Evolutionary conservation across 2,329 filamentous ascomycete species (phyloP), one percentile per base, ranked within the genome.

Genomic region (Plectosphaerella sp.): DNA sequence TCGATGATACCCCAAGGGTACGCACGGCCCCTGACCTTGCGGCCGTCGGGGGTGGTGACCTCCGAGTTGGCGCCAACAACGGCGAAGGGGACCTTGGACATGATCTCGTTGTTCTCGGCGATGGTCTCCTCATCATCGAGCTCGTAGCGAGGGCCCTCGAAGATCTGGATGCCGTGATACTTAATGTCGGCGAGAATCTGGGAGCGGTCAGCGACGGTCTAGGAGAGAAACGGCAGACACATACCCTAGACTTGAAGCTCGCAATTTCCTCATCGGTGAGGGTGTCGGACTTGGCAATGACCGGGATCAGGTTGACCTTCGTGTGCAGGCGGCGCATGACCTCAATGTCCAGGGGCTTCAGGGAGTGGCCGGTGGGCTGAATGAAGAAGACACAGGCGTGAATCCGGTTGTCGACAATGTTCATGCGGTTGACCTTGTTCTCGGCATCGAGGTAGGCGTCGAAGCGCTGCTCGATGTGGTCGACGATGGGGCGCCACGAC

Each of bases 371-470:
- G 33, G 94, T 99, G 61, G 94, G 94, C 78, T 99, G 93, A 65
- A 99, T 97, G 80, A 99, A 99, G 84, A 97, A 99, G 58, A 99
- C 94, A 66, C 95, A 97, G 52, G 94, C 94, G 67, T 99, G 94
- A 58, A 99, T 95, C 64, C 94, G 89, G 82, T 97, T 99, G 78
- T 99, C 94, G 58, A 99, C 88, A 72, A 97, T 97, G 83, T 99
- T 99, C 87, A 97, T 96, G 66, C 94, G 91, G 82, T 99, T 99
- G 72, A 99, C 91, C 84, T 97, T 99, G 86, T 99, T 99, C 83
- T 99, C 94, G 45, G 94, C 93, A 74, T 99, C 94, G 54, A 99
- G 82, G 74, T 97, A 99, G 50, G 94, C 92, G 74, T 99, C 94
- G 68, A 94, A 99, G 62, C 94, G 89, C 82, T 96, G 91, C 81